Evolutionary conservation across 176 grass and related monocot genomes (phyloP), one percentile per base, ranked within the genome.

Genomic region (Avena insularis): DNA sequence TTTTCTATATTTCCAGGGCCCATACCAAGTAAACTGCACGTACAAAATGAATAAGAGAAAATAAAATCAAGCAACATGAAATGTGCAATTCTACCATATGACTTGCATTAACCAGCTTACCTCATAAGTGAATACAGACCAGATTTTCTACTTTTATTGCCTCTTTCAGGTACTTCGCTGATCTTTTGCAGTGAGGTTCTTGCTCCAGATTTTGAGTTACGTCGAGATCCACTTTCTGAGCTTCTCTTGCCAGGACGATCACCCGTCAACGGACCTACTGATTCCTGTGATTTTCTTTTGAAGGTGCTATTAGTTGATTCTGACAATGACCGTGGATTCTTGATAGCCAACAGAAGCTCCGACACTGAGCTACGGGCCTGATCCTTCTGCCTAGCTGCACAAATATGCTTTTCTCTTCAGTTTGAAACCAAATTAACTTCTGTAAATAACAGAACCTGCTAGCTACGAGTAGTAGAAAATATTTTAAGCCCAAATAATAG

Each of bases 141-240:
- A 61, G 96, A 98, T 92, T 91, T 90, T 82, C 93, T 90, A 66
- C 75, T 47, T 79, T 88, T 95, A 57, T 83, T 94, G 64, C 75
- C 86, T 81, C 84, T 83, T 63, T 98, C 92, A 19, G 92, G 93
- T 9, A 88, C 56, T 86, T 95, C 93, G 13, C 12, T 92, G 49
- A 98, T 98, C 74, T 95, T 95, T 40, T 98, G 90, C 62, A 98
- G 88, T 11, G 93, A 94, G 66, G 27, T 94, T 75, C 82, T 92
- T 43, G 48, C 86, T 62, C 88, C 91, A 62, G 87, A 74, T 8
- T 29, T 90, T 51, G 88, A 95, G 81, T 74, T 84, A 20, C 16
- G 56, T 8, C 25, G 27, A 69, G 80, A 79, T 19, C 69, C 80
- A 93, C 78, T 87, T 78, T 90, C 95, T 1, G 91, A 94, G 63